Conservation (phyloP, 2,329 filamentous ascomycete genomes). For the Orbilia javanica region DNA sequence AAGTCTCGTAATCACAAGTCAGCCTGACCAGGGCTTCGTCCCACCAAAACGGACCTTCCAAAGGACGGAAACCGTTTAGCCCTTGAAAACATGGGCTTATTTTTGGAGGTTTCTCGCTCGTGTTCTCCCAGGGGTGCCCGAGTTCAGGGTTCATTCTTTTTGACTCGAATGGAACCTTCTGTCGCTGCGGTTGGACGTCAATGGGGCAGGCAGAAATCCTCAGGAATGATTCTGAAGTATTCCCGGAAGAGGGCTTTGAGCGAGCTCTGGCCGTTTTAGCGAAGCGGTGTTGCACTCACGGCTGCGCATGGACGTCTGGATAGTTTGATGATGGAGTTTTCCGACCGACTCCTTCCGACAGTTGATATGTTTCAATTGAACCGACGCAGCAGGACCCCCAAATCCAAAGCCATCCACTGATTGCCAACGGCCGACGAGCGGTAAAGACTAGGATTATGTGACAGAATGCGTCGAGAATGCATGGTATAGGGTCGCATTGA, state of each 20-base stretch:
- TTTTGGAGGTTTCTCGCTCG: background rate
- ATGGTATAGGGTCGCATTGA: slow-evolving; percentile 21
- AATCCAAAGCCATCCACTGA: background rate
- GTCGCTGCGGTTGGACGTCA: slow-evolving; percentile 21
- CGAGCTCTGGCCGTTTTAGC: slow-evolving; percentile 19
- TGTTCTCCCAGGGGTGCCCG: background rate
- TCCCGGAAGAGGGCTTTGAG: slow-evolving; percentile 10
- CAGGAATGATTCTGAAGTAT: slow-evolving; percentile 6
- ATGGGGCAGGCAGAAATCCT: slow-evolving; percentile 14
- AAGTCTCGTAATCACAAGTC: slow-evolving; percentile 21
- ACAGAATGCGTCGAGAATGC: slow-evolving; percentile 13
- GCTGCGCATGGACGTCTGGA: slow-evolving; percentile 4
- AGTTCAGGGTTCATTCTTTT: slow-evolving; percentile 25
- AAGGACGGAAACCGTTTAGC: background rate
- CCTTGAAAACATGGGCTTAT: background rate
- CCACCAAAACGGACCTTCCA: background rate
- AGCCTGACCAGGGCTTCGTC: slow-evolving; percentile 6
- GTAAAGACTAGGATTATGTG: slow-evolving; percentile 3
- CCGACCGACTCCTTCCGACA: slow-evolving; percentile 33
- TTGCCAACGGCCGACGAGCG: background rate
- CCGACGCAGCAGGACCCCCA: slow-evolving; percentile 8
- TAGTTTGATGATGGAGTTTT: slow-evolving; percentile 3
- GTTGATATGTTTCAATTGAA: slow-evolving; percentile 22
- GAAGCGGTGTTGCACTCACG: slow-evolving; percentile 2
- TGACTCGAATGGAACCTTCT: slow-evolving; percentile 12